phyloP scores from a whole-genome alignment of 768 basidiomycete species.

The Cystobasidium onofrii region DNA sequence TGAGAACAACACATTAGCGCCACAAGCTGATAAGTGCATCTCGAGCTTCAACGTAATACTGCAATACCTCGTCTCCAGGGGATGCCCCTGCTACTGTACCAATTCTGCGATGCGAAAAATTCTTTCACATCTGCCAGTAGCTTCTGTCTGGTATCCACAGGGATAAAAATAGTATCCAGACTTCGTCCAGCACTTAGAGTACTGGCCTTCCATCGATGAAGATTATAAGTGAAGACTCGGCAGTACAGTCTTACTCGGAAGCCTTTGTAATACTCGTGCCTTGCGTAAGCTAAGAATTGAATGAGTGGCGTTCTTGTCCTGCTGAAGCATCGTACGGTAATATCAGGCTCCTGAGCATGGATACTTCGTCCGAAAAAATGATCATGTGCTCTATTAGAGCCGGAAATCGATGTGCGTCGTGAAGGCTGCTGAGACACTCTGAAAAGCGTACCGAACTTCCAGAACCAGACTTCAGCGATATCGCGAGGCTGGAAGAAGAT shows the following conservation, averaged over 20 bases:
- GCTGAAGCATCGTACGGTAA: slow-evolving; percentile 1
- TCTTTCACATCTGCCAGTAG: neutral
- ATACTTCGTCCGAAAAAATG: too few relatives aligned
- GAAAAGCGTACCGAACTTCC: neutral
- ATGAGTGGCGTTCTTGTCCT: neutral
- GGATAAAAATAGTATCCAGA: neutral
- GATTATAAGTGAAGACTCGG: slow-evolving; percentile 5
- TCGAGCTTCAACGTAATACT: too few relatives aligned
- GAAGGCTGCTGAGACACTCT: neutral
- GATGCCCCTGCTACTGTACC: slow-evolving; percentile 10
- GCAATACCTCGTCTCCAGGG: slow-evolving; percentile 10
- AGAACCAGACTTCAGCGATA: neutral
- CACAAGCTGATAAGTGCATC: too few relatives aligned
- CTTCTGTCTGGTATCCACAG: neutral
- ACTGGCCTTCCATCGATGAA: neutral
- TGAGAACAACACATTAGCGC: too few relatives aligned
- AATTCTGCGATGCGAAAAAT: neutral
- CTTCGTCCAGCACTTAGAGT: neutral
- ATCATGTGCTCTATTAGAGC: too few relatives aligned
- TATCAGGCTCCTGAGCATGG: neutral
- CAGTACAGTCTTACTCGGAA: neutral
- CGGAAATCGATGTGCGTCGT: too few relatives aligned
- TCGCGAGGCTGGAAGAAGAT: neutral
- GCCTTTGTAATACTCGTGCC: neutral
- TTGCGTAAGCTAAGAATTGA: slow-evolving; percentile 12